Evolutionary conservation across 805 yeast species (phyloP), one percentile per base, ranked within the genome.

Genomic region (Myxozyma kluyveri): DNA sequence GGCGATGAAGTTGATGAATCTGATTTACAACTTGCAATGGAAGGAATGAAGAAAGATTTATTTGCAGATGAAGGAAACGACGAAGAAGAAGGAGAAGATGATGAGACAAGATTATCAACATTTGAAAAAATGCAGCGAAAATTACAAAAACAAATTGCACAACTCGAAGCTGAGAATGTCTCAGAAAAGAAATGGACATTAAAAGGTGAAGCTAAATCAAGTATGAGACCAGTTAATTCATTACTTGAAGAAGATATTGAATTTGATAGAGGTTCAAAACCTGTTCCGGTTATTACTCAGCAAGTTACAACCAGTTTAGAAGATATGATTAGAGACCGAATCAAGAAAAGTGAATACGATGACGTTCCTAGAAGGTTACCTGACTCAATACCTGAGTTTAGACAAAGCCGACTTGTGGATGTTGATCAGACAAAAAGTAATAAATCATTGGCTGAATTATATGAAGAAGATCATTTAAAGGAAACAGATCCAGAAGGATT

Each of bases 171-270:
- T 41, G 97, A 90, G 67, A 83, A 93, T 17, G 82, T 91, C 27
- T 93, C 90, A 3, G 91, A 85, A 52, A 91, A 93, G 72, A 82
- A 82, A 63, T 91, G 99, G 99, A 82, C 96, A 5, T 77, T 91
- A 80, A 85, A 83, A 63, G 99, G 99, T 70, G 99, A 93, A 70
- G 89, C 88, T 1, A 78, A 79, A 52, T 86, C 89, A 1, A 81
- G 78, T 56, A 85, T 84, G 60, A 78, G 99, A 65, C 96, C 95
- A 5, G 74, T 75, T 40, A 96, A 93, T 71, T 84, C 97, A 1
- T 73, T 93, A 36, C 69, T 93, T 51, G 84, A 83, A 39, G 96
- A 86, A 62, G 88, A 79, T 38, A 72, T 91, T 48, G 95, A 89
- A 60, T 93, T 91, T 64, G 99, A 91, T 63, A 79, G 98, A 64